Conservation (phyloP, 371 early-diverging fungal species). For the Mucor indicus region DNA sequence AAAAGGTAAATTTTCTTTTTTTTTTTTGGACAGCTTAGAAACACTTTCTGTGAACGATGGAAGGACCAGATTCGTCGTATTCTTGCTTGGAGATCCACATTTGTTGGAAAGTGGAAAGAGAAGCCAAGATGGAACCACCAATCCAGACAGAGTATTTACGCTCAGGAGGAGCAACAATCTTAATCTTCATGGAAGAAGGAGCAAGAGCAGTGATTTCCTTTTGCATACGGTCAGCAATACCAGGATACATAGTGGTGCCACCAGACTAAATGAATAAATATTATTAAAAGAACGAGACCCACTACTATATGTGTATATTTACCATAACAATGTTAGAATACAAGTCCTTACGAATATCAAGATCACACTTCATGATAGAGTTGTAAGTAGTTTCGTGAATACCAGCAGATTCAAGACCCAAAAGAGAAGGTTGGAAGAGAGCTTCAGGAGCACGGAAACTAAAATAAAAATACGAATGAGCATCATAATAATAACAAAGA, state of each 20-base stretch:
- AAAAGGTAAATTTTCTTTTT: too few species aligned
- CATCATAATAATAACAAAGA: not conserved
- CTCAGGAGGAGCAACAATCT: conserved; percentile 99
- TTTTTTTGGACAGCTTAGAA: conserved; percentile 76
- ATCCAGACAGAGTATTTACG: conserved; percentile 99
- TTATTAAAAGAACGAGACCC: too few species aligned
- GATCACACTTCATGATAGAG: conserved; percentile 98
- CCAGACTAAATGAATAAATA: conserved; percentile 50
- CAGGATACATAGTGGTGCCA: conserved; percentile 96
- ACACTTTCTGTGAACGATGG: conserved; percentile 98
- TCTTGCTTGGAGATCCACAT: conserved; percentile 98
- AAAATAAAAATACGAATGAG: not conserved
- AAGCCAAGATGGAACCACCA: conserved; percentile 99
- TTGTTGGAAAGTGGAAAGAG: conserved; percentile 98
- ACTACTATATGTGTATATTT: conserved; percentile 10
- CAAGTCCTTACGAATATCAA: conserved; percentile 97
- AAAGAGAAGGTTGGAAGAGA: conserved; percentile 97
- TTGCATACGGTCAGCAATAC: conserved; percentile 97
- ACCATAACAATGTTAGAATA: conserved; percentile 94
- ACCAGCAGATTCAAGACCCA: conserved; percentile 90
- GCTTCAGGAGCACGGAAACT: conserved; percentile 98
- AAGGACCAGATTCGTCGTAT: conserved; percentile 98
- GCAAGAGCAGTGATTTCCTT: conserved; percentile 98
- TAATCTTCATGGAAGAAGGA: conserved; percentile 98
- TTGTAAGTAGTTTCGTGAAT: conserved; percentile 95